A percentile compares a stretch with the other conserved stretches of the same genome.
Evolutionary conservation across 768 basidiomycete genomes (phyloP).

Genomic region (Coprinopsis strossmayeri): DNA sequence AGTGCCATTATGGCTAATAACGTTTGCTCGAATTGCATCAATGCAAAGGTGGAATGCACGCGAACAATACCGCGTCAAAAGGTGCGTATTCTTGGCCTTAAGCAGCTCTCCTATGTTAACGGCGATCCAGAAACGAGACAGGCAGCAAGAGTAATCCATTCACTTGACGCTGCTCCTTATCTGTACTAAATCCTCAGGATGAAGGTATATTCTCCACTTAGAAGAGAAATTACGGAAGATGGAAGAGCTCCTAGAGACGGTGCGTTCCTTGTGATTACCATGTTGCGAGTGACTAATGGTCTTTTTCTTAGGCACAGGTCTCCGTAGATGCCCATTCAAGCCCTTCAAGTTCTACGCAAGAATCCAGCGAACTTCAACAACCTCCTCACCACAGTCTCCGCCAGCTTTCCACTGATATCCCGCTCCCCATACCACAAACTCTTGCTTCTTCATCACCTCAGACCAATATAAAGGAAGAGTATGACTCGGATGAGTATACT

Average conservation of each 20-base stretch:
- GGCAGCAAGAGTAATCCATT: conserved; percentile 25
- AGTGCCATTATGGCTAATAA: conserved; percentile 53
- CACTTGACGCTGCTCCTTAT: not conserved
- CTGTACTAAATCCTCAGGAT: not conserved
- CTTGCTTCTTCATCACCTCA: conserved; percentile 10
- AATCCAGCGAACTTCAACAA: too few relatives aligned
- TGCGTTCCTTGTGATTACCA: conserved; percentile 10
- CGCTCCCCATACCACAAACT: conserved; percentile 10
- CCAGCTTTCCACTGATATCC: conserved; percentile 11
- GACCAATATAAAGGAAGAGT: conserved; percentile 18
- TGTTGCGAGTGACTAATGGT: not conserved
- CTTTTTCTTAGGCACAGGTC: conserved; percentile 10
- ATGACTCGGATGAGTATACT: conserved; percentile 22
- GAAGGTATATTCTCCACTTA: conserved; percentile 24
- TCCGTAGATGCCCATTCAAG: conserved; percentile 18
- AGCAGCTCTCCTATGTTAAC: not conserved
- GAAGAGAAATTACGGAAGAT: conserved; percentile 25
- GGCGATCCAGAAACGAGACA: conserved; percentile 22
- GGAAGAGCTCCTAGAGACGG: conserved; percentile 22
- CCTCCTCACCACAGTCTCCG: too few relatives aligned
- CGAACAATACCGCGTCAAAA: conserved; percentile 44
- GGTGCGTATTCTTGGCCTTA: conserved; percentile 24
- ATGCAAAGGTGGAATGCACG: conserved; percentile 42
- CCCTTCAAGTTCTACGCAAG: too few relatives aligned
- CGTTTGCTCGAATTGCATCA: conserved; percentile 50